These are phyloP conservation scores for Alternaria burnsii DNA, from an alignment of 2,329 filamentous ascomycete genomes.

Conservation along the genomic window DNA sequence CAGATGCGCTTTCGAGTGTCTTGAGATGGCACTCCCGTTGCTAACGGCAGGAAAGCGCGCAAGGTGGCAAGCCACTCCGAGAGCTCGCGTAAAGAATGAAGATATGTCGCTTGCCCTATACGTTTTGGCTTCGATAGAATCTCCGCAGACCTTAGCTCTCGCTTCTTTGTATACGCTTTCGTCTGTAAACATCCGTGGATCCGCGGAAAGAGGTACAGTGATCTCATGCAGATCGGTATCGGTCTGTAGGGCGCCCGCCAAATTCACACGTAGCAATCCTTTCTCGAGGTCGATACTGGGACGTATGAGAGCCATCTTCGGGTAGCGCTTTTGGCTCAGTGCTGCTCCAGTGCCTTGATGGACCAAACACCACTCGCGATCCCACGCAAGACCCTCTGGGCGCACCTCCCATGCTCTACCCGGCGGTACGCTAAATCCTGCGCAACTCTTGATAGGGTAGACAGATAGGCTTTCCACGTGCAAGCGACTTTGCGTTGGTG, in stretches of 20 bases:
- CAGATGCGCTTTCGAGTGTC: slow-evolving; percentile 77
- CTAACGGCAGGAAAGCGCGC: slow-evolving; percentile 79
- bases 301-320: slow-evolving; percentile 83
- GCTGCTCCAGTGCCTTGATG: slow-evolving; percentile 85
- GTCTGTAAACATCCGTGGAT: slow-evolving; percentile 66
- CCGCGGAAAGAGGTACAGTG: slow-evolving; percentile 69
- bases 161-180: slow-evolving; percentile 52
- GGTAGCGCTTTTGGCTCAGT: slow-evolving; percentile 87
- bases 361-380: slow-evolving; percentile 94
- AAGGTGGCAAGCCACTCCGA: slow-evolving; percentile 82
- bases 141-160: slow-evolving; percentile 81
- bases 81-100: slow-evolving; percentile 76
- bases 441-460: slow-evolving; percentile 96
- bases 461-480: slow-evolving; percentile 64
- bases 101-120: slow-evolving; percentile 74
- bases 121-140: slow-evolving; percentile 73
- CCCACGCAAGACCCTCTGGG: slow-evolving; percentile 87
- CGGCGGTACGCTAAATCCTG: slow-evolving; percentile 74
- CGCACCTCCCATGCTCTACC: slow-evolving; percentile 76
- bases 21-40: slow-evolving; percentile 59
- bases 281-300: slow-evolving; percentile 75
- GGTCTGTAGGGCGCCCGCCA: slow-evolving; percentile 51
- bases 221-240: slow-evolving; percentile 47
- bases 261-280: slow-evolving; percentile 71
- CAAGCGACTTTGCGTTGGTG: slow-evolving; percentile 43